Base-by-base conservation (phyloP, 805 yeast species). In the Yarrowia bubula region DNA sequence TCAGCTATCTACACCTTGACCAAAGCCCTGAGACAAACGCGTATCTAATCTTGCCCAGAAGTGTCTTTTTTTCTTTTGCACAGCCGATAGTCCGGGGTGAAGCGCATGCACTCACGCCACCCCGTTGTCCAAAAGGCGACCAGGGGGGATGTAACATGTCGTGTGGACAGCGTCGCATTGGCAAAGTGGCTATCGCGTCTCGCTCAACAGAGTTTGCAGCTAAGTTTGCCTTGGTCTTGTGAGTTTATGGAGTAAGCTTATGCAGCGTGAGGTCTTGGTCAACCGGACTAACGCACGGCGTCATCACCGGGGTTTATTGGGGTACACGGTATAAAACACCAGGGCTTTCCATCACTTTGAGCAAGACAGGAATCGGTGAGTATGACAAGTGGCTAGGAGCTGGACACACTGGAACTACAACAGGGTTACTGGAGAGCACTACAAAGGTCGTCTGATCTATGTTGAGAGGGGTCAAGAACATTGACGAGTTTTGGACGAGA, bases 211-310 rank as follows among this genome's bases (percentile, higher is more conserved):
- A 37, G 58, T 51, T 51, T 51, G 13, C 3, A 9, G 41, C 58
- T 37, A 51, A 37, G 22, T 51, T 51, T 14, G 57, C 8, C 57
- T 51, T 51, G 58, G 58, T 51, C 58, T 51, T 51, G 58, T 51
- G 58, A 37, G 58, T 51, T 51, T 51, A 35, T 50, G 57, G n/a
- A n/a, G 42, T 15, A 41, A 33, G 42, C 17, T 35, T 50, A 51
- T 51, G 58, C 58, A 9, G 43, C 28, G 28, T 22, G 28, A 22
- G 28, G 28, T 22, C 28, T 22, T 22, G 28, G 28, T 22, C 28
- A 22, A 22, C 28, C 28, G 28, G 28, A 51, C 58, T 51, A 51
- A 51, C 43, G 58, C 58, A 51, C 58, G 58, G 58, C 58, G 58
- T 51, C 58, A 37, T 22, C 43, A 37, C 43, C 9, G 57, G 58